Conservation (phyloP, 345 rosid genomes). For the Reutealis trisperma region DNA sequence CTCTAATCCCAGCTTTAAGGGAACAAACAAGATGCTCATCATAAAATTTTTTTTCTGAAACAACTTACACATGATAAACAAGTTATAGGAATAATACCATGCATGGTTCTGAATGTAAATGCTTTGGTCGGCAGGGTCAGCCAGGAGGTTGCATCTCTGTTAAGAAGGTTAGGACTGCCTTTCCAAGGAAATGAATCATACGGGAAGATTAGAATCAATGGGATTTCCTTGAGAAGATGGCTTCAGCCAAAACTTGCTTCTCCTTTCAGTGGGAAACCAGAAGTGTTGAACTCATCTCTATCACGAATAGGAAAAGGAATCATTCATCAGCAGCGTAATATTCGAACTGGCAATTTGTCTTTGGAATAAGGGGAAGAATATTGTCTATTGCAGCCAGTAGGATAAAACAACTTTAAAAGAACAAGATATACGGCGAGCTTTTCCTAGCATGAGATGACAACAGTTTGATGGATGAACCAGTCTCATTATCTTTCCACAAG, state of each 20-base stretch:
- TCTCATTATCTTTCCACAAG: not conserved
- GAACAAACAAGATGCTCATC: not conserved
- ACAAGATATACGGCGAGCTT: not conserved
- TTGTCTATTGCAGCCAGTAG: not conserved
- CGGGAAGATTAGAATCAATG: constrained; percentile 70
- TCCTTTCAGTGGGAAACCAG: constrained; percentile 65
- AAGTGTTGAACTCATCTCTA: constrained; percentile 50
- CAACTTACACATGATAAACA: not conserved
- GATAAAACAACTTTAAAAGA: not conserved
- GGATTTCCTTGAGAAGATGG: constrained; percentile 77
- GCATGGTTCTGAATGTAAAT: not conserved
- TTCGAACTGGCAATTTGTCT: constrained; percentile 67
- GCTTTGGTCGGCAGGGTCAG: constrained; percentile 53
- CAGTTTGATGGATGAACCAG: not conserved
- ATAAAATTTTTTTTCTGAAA: too few relatives aligned
- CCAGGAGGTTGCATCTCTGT: constrained; percentile 58
- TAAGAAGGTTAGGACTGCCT: constrained; percentile 71
- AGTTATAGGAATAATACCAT: not conserved
- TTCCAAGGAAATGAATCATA: constrained; percentile 76
- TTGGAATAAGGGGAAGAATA: constrained; percentile 37
- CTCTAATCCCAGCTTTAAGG: not conserved
- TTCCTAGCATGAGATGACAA: constrained; percentile 4
- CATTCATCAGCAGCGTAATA: constrained; percentile 68
- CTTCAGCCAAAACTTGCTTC: constrained; percentile 73
- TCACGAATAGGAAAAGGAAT: constrained; percentile 64